phyloP scores from a whole-genome alignment of 1,284 basidiomycete genomes.

The Inonotus obliquus region DNA sequence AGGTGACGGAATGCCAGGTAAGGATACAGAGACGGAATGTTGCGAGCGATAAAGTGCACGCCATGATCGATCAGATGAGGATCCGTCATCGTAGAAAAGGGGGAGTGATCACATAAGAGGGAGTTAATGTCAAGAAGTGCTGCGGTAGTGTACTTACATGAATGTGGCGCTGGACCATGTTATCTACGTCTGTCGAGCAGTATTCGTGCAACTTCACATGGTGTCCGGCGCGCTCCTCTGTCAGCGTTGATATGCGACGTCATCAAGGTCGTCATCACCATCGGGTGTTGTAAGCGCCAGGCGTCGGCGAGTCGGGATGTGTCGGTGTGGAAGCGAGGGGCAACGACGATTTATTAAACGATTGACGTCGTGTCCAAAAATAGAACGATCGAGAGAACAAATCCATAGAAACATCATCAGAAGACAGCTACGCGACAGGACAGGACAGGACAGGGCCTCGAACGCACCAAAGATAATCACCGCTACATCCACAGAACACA shows the following conservation, averaged over 20 bases:
- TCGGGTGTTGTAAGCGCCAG: background rate
- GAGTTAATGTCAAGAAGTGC: background rate
- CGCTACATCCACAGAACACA: constrained; percentile 32
- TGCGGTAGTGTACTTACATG: constrained; percentile 30
- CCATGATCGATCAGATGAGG: background rate
- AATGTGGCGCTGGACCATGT: constrained; percentile 46
- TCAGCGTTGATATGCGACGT: background rate
- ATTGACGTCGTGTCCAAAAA: constrained; percentile 3
- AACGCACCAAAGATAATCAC: constrained; percentile 48
- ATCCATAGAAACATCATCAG: background rate
- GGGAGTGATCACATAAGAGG: background rate
- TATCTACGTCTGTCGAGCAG: constrained; percentile 49
- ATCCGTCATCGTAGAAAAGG: background rate
- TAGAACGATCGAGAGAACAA: background rate
- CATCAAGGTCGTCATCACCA: constrained; percentile 1
- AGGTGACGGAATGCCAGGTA: background rate
- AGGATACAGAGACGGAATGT: background rate
- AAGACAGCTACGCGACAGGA: background rate
- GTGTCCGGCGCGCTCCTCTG: constrained; percentile 50
- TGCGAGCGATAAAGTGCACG: background rate
- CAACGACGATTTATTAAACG: background rate
- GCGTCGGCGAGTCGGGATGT: background rate
- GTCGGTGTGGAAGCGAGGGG: background rate
- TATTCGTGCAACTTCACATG: constrained; percentile 63
- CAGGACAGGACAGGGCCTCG: constrained; percentile 18